Base-by-base conservation (phyloP, 2,329 filamentous ascomycete genomes). In the Aspergillus sp. region DNA sequence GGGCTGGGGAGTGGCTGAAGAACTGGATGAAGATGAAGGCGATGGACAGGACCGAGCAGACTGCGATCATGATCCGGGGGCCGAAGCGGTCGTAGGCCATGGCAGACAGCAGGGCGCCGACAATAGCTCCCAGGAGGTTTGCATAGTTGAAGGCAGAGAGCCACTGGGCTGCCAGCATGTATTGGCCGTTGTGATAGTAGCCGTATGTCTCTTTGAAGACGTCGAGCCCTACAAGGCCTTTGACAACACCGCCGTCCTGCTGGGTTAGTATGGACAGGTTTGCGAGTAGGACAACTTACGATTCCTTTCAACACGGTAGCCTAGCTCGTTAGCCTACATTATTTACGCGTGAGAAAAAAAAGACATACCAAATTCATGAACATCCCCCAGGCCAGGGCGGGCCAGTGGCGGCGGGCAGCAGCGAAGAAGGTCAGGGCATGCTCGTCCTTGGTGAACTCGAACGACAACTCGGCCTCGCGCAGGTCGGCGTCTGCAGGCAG, bases 21-120 rank as follows among this genome's bases (percentile, higher is more conserved):
- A 87, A 86, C 61, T 86, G 83, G 55, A 87, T 80, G 67, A 86
- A 87, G 56, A 87, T 80, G 41, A 86, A 80, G 1, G 72, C 77
- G 12, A 78, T 77, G 8, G 70, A 71, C 12, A 62, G 26, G 8
- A 60, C 38, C 0, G 62, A 69, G 53, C 68, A 71, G 22, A 61
- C 51, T 11, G 61, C 61, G 34, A 71, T 62, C 61, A 68, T 67
- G 17, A 57, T 39, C 5, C 67, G 62, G 0, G 67, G 67, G 2
- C 70, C 70, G n/a, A 72, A 66, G 13, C 63, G 63, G 13, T 70
- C 67, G 41, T 68, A 66, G 3, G 66, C 63, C 17, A 63, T 24
- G 5, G 67, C 68, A 0, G 66, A 64, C 20, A 56, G 54, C 11
- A 70, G 54, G 0, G 68, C 66, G 4, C 67, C 68, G 3, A 70